Evolutionary conservation across 2,329 filamentous ascomycete genomes (phyloP).

Genomic region (Colletotrichum sp.): DNA sequence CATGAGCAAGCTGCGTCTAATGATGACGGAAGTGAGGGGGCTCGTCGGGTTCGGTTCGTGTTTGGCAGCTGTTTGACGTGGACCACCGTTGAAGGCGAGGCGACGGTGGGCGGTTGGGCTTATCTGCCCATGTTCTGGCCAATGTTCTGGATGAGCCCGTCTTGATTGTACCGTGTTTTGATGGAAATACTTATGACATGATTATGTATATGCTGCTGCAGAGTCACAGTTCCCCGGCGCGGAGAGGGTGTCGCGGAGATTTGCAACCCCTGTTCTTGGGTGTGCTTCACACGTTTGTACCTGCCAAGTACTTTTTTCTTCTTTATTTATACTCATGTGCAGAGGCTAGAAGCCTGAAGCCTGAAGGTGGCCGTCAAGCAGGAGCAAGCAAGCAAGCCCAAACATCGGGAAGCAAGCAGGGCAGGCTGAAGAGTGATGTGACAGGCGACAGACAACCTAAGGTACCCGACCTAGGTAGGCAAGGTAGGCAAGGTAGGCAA

Average conservation of each 20-base stretch:
- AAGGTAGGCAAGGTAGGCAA: background rate
- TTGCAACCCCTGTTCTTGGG: constrained; percentile 10
- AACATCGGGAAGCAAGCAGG: background rate
- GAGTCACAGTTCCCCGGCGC: background rate
- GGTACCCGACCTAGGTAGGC: background rate
- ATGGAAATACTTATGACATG: constrained; percentile 11
- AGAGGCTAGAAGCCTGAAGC: background rate
- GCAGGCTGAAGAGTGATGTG: background rate
- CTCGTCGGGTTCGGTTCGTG: background rate
- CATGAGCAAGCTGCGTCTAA: background rate
- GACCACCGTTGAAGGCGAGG: background rate
- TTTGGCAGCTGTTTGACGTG: background rate
- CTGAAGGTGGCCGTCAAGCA: background rate
- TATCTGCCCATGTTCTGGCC: background rate
- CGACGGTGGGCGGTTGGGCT: background rate
- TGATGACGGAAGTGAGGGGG: background rate
- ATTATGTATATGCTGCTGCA: constrained; percentile 8
- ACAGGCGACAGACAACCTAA: background rate
- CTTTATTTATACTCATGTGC: background rate
- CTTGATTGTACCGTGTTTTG: background rate
- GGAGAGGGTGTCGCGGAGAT: constrained; percentile 13
- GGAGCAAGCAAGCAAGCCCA: background rate
- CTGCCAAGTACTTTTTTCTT: background rate
- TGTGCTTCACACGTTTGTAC: background rate
- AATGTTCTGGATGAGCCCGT: background rate